A percentile compares a stretch with the other conserved stretches of the same genome.
Conservation (phyloP, 768 basidiomycete genomes). For the Lepiota brunneoincarnata region DNA sequence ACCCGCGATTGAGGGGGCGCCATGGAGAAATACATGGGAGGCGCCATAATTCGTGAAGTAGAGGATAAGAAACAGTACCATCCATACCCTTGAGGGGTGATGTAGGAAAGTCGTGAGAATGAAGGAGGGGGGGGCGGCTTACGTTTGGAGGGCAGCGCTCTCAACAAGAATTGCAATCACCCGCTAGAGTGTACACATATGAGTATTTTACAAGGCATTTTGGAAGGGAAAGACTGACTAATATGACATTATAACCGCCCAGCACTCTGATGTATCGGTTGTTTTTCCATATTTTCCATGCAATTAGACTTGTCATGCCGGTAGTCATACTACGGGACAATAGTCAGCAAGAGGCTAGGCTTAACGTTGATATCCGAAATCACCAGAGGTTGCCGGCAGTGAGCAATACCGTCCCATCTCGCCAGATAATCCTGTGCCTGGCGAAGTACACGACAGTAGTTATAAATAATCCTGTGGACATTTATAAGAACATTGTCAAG, state of each 20-base stretch:
- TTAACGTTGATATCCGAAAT: neutral
- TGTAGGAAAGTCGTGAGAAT: neutral
- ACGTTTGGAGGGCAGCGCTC: constrained; percentile 6
- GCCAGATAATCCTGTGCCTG: neutral
- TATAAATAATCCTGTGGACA: neutral
- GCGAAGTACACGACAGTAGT: neutral
- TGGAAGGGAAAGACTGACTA: neutral
- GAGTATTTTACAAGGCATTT: neutral
- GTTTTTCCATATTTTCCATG: constrained; percentile 1
- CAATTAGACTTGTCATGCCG: neutral
- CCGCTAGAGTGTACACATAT: neutral
- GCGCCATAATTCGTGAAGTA: neutral
- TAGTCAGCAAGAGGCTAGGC: too few relatives aligned
- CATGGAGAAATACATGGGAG: neutral
- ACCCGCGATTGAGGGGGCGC: neutral
- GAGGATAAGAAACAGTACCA: neutral
- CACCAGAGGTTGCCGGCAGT: neutral
- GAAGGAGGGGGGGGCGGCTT: neutral
- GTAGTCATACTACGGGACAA: neutral
- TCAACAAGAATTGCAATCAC: constrained; percentile 1
- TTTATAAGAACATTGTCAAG: neutral
- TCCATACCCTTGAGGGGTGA: neutral
- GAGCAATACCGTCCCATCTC: neutral
- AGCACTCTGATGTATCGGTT: neutral
- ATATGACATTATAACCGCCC: neutral